These are phyloP conservation scores for Erodium texanum DNA, from an alignment of 441 rosid genomes.

Conservation along the genomic window DNA sequence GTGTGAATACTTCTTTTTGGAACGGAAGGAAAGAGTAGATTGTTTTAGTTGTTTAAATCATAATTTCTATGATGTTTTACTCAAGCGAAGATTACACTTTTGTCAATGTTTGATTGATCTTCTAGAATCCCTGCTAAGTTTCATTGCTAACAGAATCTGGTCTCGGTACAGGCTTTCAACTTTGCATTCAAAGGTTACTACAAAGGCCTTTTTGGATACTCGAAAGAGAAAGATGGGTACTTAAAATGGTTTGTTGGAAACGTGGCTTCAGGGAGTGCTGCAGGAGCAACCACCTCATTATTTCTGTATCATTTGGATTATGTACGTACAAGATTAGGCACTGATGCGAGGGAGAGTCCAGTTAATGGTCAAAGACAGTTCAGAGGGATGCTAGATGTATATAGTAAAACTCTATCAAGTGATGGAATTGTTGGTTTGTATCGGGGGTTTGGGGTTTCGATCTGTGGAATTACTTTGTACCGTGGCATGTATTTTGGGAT, in stretches of 20 bases:
- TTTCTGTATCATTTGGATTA: conserved; percentile 23
- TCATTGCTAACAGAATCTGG: conserved; percentile 34
- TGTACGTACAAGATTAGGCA: conserved; percentile 20
- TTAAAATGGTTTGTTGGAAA: conserved; percentile 62
- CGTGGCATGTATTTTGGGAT: conserved; percentile 91
- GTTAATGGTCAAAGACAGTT: conserved; percentile 19
- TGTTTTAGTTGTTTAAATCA: neutral
- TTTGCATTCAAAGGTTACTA: conserved; percentile 92
- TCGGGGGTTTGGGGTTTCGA: conserved; percentile 88
- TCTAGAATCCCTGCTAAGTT: too few species aligned
- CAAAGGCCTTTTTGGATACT: conserved; percentile 54
- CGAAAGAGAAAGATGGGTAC: conserved; percentile 81
- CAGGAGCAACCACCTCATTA: conserved; percentile 63
- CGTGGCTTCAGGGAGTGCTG: conserved; percentile 85
- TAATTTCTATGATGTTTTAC: neutral
- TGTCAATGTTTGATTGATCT: too few species aligned
- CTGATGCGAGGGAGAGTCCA: conserved; percentile 21
- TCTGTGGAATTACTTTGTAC: conserved; percentile 73
- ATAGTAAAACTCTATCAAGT: conserved; percentile 28
- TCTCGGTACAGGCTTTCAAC: conserved; percentile 85
- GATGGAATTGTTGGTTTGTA: conserved; percentile 71
- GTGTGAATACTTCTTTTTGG: too few species aligned
- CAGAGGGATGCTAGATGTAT: conserved; percentile 16
- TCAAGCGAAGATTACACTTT: neutral
- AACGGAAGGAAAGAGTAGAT: too few species aligned